These are phyloP conservation scores for Alternaria sp. DNA, from an alignment of 2,329 filamentous ascomycete genomes.

Conservation along the genomic window DNA sequence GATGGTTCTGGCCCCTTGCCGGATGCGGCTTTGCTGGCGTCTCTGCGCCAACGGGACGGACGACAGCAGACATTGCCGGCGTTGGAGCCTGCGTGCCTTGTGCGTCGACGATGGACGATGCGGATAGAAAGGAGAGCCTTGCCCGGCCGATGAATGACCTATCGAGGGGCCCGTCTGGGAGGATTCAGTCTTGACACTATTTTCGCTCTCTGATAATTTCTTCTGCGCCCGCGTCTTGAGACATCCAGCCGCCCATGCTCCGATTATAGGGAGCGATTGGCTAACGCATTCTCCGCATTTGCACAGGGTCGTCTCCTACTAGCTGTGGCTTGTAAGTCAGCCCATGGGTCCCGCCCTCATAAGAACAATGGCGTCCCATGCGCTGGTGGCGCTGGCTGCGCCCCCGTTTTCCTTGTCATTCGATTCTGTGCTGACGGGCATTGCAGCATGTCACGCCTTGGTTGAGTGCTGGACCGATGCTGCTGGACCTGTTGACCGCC, in stretches of 20 bases:
- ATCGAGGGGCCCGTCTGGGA: constrained; percentile 10
- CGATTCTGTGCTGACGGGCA: constrained; percentile 23
- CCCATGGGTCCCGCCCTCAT: constrained; percentile 21
- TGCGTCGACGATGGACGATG: constrained; percentile 28
- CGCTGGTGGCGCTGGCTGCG: constrained; percentile 17
- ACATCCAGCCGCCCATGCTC: constrained; percentile 10
- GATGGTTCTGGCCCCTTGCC: constrained; percentile 24
- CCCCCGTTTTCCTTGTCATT: constrained; percentile 19
- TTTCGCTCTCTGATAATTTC: neutral
- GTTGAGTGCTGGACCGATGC: constrained; percentile 37
- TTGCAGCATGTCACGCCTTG: constrained; percentile 32
- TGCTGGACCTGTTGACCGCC: constrained; percentile 52
- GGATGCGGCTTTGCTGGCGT: constrained; percentile 23
- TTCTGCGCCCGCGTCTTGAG: neutral
- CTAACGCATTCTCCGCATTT: constrained; percentile 28
- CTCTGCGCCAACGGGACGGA: constrained; percentile 28
- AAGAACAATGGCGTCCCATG: constrained; percentile 30
- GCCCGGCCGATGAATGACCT: constrained; percentile 14
- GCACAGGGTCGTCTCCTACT: constrained; percentile 26
- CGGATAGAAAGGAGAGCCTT: constrained; percentile 22
- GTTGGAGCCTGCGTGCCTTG: constrained; percentile 25
- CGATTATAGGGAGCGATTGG: constrained; percentile 15
- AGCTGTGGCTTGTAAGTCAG: constrained; percentile 46
- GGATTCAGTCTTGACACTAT: neutral
- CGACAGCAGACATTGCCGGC: constrained; percentile 26